Conservation (phyloP, 352 stramenopile species). For the Blastocystis sp. region DNA sequence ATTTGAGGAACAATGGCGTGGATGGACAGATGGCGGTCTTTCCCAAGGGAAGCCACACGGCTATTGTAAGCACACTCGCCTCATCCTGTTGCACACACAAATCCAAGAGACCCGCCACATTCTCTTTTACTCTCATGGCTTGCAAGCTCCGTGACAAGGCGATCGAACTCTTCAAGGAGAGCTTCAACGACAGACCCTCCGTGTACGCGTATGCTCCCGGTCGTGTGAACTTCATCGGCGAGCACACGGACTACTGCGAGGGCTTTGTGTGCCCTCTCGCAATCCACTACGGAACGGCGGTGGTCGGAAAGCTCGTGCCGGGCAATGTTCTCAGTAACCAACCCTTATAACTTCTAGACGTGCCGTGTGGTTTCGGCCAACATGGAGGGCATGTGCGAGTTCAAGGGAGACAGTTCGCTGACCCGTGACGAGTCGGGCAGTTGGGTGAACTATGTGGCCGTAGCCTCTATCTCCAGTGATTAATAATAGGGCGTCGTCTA, state of each 20-base stretch:
- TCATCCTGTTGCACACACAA: no score
- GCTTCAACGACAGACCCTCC: conserved; percentile 20
- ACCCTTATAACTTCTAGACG: conserved; percentile 73
- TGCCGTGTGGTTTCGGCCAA: conserved; percentile 47
- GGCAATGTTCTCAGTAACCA: conserved; percentile 71
- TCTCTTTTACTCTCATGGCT: background rate
- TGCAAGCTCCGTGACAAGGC: conserved; percentile 33
- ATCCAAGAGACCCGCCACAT: background rate
- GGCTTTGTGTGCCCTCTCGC: conserved; percentile 90
- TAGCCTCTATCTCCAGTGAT: conserved; percentile 7
- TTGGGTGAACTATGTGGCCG: conserved; percentile 46
- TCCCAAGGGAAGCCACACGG: background rate
- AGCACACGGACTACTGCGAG: conserved; percentile 93
- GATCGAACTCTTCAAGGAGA: conserved; percentile 17
- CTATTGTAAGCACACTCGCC: no score
- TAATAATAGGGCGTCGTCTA: conserved; percentile 59
- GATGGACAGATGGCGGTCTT: background rate
- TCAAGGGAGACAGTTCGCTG: background rate
- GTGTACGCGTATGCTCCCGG: conserved; percentile 79
- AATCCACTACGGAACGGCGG: conserved; percentile 82
- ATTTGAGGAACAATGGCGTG: background rate
- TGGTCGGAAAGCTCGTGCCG: conserved; percentile 76
- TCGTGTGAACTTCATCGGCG: conserved; percentile 90
- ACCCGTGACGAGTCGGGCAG: conserved; percentile 11
- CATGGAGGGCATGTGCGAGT: background rate